Evolutionary conservation across 2,329 filamentous ascomycete species (phyloP), one percentile per base, ranked within the genome.

Genomic region (Fusarium sp.): DNA sequence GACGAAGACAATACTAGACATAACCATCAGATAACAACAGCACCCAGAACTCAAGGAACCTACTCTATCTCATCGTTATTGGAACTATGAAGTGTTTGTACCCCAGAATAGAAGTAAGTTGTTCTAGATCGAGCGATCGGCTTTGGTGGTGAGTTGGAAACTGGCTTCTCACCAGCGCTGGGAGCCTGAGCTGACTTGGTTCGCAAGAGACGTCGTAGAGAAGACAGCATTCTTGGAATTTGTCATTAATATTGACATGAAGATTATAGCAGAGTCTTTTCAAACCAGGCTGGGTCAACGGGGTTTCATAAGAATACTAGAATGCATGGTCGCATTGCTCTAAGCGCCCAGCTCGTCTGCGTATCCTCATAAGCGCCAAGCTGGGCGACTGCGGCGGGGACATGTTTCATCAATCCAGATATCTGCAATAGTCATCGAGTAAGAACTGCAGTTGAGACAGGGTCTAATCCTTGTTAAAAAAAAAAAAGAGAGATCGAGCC

Each of bases 1-100:
- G 2, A 72, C 21, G 19, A 71, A 71, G 9, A 71, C 57, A 2
- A 71, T 56, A 22, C 69, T 71, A 9, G 2, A 7, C 2, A 14
- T 11, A 0, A 33, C 19, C 4, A n/a, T 62, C 1, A 62, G 46
- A 28, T 7, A 11, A 33, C 3, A 6, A 5, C 6, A 11, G 3
- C 4, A 19, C 6, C 21, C 4, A 21, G 5, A 6, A 19, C 2
- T 2, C 2, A 6, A 15, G 7, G 7, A 19, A 21, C 39, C 46
- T 7, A 68, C 65, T 68, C 65, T 10, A 65, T 6, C 0, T 38
- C 22, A 13, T 56, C 59, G 3, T 5, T 8, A 4, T 31, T 7
- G 1, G 64, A 49, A 2, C 42, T 68, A 26, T 65, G 64, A 0
- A 68, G 22, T 0, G 7, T 15, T 2, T 60, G 31, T 24, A 68